Evolutionary conservation across 108 stramenopile genomes (phyloP).

Genomic region (Cyclotella atomus): DNA sequence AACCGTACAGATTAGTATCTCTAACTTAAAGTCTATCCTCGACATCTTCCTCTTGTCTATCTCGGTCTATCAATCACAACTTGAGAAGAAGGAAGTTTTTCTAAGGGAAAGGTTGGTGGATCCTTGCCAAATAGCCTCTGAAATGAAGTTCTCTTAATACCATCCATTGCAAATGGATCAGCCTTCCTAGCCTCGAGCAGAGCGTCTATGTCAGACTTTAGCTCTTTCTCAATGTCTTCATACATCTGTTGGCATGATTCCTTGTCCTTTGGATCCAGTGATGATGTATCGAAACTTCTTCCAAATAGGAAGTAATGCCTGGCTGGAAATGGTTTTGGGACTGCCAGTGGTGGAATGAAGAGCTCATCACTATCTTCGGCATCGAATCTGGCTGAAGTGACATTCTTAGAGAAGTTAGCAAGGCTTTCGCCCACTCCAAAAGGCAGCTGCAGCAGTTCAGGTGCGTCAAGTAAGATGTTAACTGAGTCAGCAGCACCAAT

Average conservation of each 20-base stretch:
- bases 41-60: too few relatives aligned
- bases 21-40: too few relatives aligned
- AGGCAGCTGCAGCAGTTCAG: constrained; percentile 70
- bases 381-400: constrained; percentile 71
- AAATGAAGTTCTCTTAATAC: constrained; percentile 29
- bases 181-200: constrained; percentile 72
- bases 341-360: constrained; percentile 70
- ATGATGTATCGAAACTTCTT: constrained; percentile 60
- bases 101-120: constrained; percentile 47
- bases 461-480: constrained; percentile 66
- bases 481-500: constrained; percentile 89
- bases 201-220: constrained; percentile 74
- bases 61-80: too few relatives aligned
- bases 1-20: too few relatives aligned
- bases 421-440: constrained; percentile 75
- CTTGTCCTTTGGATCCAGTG: constrained; percentile 66
- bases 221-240: constrained; percentile 58
- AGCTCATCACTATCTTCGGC: constrained; percentile 62
- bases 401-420: constrained; percentile 43
- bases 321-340: constrained; percentile 72
- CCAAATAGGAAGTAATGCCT: constrained; percentile 91
- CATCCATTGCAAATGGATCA: constrained; percentile 61
- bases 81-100: constrained; percentile 21
- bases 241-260: constrained; percentile 68
- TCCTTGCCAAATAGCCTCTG: constrained; percentile 40